Percentiles rank a stretch among this genome's conserved stretches.
These are phyloP conservation scores for Aspergillus incahuasiensis DNA, from an alignment of 495 filamentous ascomycete species.

Conservation along the genomic window DNA sequence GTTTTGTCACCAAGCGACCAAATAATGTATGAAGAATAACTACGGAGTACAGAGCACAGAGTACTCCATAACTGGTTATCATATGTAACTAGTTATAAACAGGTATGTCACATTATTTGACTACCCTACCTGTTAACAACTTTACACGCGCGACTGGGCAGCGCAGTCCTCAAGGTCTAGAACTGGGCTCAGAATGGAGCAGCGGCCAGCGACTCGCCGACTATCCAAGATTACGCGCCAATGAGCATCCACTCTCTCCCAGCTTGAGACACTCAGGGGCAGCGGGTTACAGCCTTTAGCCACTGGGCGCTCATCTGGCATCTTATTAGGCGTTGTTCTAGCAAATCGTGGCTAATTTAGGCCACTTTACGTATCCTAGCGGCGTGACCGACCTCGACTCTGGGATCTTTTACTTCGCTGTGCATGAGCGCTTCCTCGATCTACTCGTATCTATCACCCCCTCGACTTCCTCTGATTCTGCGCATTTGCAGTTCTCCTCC, in stretches of 20 bases:
- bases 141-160: not conserved
- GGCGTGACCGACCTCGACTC: not conserved
- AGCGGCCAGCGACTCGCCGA: not conserved
- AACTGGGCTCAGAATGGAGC: slow-evolving; percentile 1
- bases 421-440: slow-evolving; percentile 3
- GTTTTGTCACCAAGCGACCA: not conserved
- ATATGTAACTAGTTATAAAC: too few species aligned
- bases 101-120: too few species aligned
- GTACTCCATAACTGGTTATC: too few species aligned
- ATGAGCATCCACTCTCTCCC: slow-evolving; percentile 1
- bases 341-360: slow-evolving; percentile 5
- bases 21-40: too few species aligned
- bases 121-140: too few species aligned
- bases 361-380: not conserved
- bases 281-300: slow-evolving; percentile 14
- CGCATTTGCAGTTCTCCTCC: not conserved
- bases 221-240: not conserved
- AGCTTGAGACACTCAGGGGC: slow-evolving; percentile 21
- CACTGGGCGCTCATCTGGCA: not conserved
- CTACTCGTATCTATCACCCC: too few species aligned
- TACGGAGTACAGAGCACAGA: not conserved
- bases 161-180: not conserved
- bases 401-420: not conserved
- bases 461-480: too few species aligned
- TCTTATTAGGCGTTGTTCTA: not conserved